Percentiles rank a stretch among this genome's conserved stretches.
Conservation (phyloP, 2,329 filamentous ascomycete genomes). For the Purpureocillium takamizusanense region DNA sequence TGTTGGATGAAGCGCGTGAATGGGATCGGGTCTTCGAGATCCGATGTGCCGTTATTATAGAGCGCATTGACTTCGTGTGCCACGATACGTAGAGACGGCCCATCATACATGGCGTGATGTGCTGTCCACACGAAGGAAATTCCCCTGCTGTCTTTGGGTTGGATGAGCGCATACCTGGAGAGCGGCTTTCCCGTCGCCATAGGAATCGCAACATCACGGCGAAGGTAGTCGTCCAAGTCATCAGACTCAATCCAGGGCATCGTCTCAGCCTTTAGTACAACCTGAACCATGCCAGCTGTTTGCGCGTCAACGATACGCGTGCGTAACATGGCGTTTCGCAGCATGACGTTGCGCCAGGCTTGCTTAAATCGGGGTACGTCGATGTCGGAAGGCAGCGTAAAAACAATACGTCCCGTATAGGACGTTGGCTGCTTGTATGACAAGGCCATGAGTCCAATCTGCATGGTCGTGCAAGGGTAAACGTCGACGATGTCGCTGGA, state of each 20-base stretch:
- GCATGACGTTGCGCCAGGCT: background rate
- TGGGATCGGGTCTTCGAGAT: background rate
- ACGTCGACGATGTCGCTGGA: background rate
- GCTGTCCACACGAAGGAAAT: conserved; percentile 18
- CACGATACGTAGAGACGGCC: conserved; percentile 29
- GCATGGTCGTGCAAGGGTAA: conserved; percentile 7
- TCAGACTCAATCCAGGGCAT: background rate
- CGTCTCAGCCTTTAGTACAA: background rate
- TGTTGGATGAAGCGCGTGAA: background rate
- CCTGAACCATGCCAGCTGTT: background rate
- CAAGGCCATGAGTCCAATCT: conserved; percentile 6
- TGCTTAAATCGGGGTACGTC: background rate
- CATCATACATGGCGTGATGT: conserved; percentile 34
- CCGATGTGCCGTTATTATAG: background rate
- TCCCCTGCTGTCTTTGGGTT: background rate
- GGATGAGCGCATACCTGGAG: conserved; percentile 1
- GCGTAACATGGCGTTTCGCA: background rate
- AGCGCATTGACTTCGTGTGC: background rate
- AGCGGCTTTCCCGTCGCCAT: background rate
- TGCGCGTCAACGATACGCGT: background rate
- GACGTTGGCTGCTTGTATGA: conserved; percentile 3
- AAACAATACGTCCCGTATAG: conserved; percentile 3
- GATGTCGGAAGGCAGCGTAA: background rate
- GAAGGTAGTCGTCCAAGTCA: background rate
- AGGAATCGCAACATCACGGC: background rate